Conservation (phyloP, 345 rosid genomes). For the Citrus mangshanensis region DNA sequence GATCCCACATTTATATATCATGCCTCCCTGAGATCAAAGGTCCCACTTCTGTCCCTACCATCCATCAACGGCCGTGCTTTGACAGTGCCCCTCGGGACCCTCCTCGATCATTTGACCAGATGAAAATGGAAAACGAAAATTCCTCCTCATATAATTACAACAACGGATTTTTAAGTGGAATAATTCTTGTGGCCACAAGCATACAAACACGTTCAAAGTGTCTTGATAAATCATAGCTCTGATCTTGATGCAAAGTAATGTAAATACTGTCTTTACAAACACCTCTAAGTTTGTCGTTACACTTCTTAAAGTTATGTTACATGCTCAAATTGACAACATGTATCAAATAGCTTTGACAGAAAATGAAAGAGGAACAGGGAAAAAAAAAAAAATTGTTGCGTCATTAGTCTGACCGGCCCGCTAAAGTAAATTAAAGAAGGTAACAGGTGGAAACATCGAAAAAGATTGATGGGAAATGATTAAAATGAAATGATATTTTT, state of each 20-base stretch:
- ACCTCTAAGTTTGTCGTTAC: too few relatives aligned
- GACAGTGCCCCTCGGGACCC: neutral
- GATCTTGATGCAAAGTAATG: too few relatives aligned
- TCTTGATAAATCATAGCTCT: neutral
- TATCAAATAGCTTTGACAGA: too few relatives aligned
- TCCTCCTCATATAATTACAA: neutral
- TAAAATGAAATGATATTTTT: neutral
- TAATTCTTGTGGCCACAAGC: slow-evolving; percentile 1
- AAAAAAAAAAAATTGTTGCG: neutral
- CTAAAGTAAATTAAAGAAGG: neutral
- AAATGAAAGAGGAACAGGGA: too few relatives aligned
- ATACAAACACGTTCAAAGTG: neutral
- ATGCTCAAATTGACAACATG: too few relatives aligned
- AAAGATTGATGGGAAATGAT: slow-evolving; percentile 28
- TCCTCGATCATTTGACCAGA: neutral
- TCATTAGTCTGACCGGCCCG: neutral
- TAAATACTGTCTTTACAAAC: too few relatives aligned
- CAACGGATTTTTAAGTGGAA: neutral
- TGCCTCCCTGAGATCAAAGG: slow-evolving; percentile 1
- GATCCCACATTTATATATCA: slow-evolving; percentile 19
- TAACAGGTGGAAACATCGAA: slow-evolving; percentile 9
- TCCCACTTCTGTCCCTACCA: slow-evolving; percentile 2
- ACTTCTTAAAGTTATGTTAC: too few relatives aligned
- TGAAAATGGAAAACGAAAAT: neutral
- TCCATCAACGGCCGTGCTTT: slow-evolving; percentile 12